Percentiles rank a stretch among this genome's conserved stretches.
Conservation (phyloP, 1,284 basidiomycete species). For the Nidula niveotomentosa region DNA sequence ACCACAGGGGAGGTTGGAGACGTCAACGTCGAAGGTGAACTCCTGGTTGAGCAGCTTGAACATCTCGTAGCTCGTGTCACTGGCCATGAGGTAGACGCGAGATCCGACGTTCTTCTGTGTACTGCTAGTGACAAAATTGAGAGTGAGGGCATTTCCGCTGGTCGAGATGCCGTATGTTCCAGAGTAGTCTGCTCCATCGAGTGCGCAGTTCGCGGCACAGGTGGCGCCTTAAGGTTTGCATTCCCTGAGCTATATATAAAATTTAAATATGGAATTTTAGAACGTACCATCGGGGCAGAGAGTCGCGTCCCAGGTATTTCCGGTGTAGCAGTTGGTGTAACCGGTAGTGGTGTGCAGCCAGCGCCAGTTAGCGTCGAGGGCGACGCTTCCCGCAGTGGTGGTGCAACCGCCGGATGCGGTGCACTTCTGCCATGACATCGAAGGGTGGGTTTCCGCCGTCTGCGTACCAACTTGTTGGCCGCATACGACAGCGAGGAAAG, state of each 20-base stretch:
- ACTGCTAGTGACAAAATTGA: background rate
- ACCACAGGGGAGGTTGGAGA: constrained; percentile 47
- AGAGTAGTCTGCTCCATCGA: background rate
- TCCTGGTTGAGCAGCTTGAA: background rate
- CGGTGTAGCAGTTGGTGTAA: constrained; percentile 54
- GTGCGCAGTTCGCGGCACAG: background rate
- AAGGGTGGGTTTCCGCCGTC: constrained; percentile 39
- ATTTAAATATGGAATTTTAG: no score
- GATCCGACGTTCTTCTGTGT: background rate
- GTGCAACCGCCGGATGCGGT: constrained; percentile 44
- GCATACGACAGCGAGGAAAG: constrained; percentile 26
- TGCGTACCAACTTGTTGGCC: constrained; percentile 39
- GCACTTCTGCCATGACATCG: constrained; percentile 37
- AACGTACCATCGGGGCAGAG: constrained; percentile 41
- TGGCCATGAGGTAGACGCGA: background rate
- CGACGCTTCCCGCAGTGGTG: constrained; percentile 27
- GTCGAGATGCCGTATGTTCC: background rate
- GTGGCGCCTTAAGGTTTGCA: constrained; percentile 30
- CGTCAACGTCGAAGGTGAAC: background rate
- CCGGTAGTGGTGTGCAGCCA: constrained; percentile 40
- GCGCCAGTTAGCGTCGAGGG: constrained; percentile 54
- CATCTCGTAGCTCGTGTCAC: background rate
- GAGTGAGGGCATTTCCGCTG: background rate
- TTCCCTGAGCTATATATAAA: no score
- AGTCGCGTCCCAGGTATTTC: constrained; percentile 44